These are phyloP conservation scores for Hypoxylon lienhwacheense DNA, from an alignment of 495 filamentous ascomycete species.

Conservation along the genomic window DNA sequence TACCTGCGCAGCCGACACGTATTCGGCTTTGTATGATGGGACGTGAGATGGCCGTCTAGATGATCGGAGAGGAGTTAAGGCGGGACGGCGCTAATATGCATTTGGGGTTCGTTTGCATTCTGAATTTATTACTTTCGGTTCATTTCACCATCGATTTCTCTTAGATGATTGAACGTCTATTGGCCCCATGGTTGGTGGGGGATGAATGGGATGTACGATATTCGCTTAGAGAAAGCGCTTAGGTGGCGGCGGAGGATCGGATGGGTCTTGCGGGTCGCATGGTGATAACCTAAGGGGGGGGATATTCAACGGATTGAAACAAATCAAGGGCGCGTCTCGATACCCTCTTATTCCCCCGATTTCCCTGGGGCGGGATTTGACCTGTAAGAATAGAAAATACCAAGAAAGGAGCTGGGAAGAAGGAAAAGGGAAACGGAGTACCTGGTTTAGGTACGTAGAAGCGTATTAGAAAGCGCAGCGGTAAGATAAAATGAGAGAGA, in stretches of 20 bases:
- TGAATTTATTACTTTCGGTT: conserved; percentile 33
- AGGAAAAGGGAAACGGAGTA: conserved; percentile 11
- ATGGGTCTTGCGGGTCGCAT: conserved; percentile 23
- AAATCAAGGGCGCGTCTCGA: conserved; percentile 4
- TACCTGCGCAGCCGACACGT: conserved; percentile 24
- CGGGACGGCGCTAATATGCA: conserved; percentile 24
- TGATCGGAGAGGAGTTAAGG: conserved; percentile 38
- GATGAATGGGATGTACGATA: conserved; percentile 22
- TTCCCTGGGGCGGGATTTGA: conserved; percentile 12
- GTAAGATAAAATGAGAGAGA: conserved; percentile 13
- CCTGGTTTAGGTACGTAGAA: no score
- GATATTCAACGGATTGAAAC: conserved; percentile 19
- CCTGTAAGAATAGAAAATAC: conserved; percentile 27
- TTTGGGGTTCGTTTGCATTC: conserved; percentile 23
- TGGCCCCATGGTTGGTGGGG: conserved; percentile 3
- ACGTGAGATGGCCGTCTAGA: conserved; percentile 34
- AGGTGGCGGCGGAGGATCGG: conserved; percentile 13
- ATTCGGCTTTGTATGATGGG: conserved; percentile 33
- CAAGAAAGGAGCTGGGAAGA: conserved; percentile 18
- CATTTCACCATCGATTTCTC: conserved; percentile 20
- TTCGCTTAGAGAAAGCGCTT: conserved; percentile 28
- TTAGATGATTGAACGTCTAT: conserved; percentile 13
- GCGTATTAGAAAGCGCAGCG: conserved; percentile 20
- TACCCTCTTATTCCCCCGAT: conserved; percentile 20
- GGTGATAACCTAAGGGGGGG: conserved; percentile 4